Evolutionary conservation across 2,329 filamentous ascomycete species (phyloP).

Genomic region (Chaetothyriales sp.): DNA sequence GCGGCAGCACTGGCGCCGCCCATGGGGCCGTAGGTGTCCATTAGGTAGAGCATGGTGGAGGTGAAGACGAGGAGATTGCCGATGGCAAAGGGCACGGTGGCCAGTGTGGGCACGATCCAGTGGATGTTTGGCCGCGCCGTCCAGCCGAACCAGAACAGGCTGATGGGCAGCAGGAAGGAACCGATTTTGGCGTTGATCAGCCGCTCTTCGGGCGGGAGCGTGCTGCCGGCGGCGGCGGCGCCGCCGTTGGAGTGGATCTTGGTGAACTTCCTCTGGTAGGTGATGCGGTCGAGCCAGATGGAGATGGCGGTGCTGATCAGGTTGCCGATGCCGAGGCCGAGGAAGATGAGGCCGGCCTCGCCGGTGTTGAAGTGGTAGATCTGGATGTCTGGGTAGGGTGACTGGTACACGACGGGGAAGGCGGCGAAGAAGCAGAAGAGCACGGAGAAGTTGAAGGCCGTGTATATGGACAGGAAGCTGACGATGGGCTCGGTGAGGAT

Average conservation of each 20-base stretch:
- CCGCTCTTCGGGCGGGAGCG: constrained; percentile 34
- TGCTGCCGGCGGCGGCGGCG: background rate
- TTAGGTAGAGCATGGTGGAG: constrained; percentile 31
- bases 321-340: constrained; percentile 62
- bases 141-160: constrained; percentile 37
- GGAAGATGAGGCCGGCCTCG: constrained; percentile 58
- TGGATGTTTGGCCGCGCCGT: constrained; percentile 27
- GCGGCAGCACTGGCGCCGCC: constrained; percentile 20
- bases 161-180: constrained; percentile 31
- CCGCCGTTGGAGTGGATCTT: constrained; percentile 2
- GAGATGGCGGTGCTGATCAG: constrained; percentile 33
- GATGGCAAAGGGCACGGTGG: constrained; percentile 17
- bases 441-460: constrained; percentile 60
- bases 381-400: constrained; percentile 18
- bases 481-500: constrained; percentile 57
- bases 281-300: constrained; percentile 13
- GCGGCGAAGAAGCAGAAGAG: constrained; percentile 77
- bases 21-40: constrained; percentile 19
- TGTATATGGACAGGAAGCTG: constrained; percentile 52
- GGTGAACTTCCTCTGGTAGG: constrained; percentile 10
- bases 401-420: constrained; percentile 65
- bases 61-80: constrained; percentile 22
- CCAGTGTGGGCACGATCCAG: constrained; percentile 23
- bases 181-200: constrained; percentile 36
- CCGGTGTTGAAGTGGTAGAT: constrained; percentile 55